phyloP scores from a whole-genome alignment of 208 protist species.

The Entamoeba moshkovskii region DNA sequence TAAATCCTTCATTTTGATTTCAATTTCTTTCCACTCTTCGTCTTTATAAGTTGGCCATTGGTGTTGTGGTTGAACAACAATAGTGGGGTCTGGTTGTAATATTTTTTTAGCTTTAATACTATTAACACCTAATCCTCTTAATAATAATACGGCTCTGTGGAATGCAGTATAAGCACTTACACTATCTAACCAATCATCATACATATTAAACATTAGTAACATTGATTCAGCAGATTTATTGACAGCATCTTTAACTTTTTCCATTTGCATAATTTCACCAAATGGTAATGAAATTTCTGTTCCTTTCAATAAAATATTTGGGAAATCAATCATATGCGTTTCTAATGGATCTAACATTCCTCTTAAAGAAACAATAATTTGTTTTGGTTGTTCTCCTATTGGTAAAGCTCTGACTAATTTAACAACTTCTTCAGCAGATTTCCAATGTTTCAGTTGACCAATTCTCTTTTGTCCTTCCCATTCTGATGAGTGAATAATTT shows the following conservation, averaged over 20 bases:
- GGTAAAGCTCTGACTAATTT: slow-evolving; percentile 60
- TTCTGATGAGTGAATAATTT: slow-evolving; percentile 96
- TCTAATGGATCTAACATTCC: slow-evolving; percentile 84
- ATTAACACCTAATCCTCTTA: slow-evolving; percentile 92
- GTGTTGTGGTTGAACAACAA: slow-evolving; percentile 80
- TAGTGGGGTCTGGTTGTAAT: slow-evolving; percentile 79
- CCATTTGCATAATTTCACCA: slow-evolving; percentile 89
- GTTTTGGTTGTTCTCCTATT: slow-evolving; percentile 92
- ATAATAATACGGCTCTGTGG: slow-evolving; percentile 90
- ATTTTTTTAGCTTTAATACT: slow-evolving; percentile 67
- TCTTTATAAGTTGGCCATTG: slow-evolving; percentile 95
- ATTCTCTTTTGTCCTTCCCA: slow-evolving; percentile 98
- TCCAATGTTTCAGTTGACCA: slow-evolving; percentile 86
- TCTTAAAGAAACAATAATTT: slow-evolving; percentile 97
- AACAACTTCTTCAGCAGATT: slow-evolving; percentile 93
- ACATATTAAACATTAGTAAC: slow-evolving; percentile 93
- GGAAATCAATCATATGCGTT: slow-evolving; percentile 92
- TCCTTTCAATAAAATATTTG: slow-evolving; percentile 98
- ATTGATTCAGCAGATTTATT: slow-evolving; percentile 93
- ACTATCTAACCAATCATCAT: slow-evolving; percentile 98
- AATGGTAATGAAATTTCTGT: slow-evolving; percentile 95
- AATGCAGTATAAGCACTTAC: slow-evolving; percentile 95
- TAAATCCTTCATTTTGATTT: slow-evolving; percentile 93
- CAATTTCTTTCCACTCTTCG: slow-evolving; percentile 94
- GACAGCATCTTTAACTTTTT: slow-evolving; percentile 94